Evolutionary conservation across 768 basidiomycete genomes (phyloP).

Genomic region (Lactifluus pinguis): DNA sequence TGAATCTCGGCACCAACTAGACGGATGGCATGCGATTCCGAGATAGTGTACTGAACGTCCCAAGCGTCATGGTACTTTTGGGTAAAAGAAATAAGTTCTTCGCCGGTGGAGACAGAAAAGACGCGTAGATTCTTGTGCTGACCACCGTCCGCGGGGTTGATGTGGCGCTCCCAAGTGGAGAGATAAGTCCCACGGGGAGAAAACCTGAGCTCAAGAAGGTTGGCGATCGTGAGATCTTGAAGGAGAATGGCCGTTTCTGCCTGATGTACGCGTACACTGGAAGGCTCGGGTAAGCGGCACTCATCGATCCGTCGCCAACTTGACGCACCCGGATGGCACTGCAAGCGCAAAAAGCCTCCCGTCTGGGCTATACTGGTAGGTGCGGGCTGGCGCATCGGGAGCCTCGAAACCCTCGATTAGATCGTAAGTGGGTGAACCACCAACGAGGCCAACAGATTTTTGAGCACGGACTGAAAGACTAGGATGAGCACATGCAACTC

Average conservation of each 20-base stretch:
- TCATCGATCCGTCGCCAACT: not conserved
- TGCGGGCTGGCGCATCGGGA: conserved; percentile 66
- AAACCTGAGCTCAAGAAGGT: conserved; percentile 78
- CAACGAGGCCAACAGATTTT: conserved; percentile 83
- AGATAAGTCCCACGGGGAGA: conserved; percentile 91
- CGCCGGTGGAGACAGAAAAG: conserved; percentile 78
- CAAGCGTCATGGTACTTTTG: conserved; percentile 90
- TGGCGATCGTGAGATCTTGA: conserved; percentile 64
- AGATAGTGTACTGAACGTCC: conserved; percentile 86
- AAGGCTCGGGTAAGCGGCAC: conserved; percentile 9
- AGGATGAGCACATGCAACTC: conserved; percentile 21
- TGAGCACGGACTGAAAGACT: conserved; percentile 72
- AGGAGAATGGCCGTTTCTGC: conserved; percentile 66
- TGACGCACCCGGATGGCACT: conserved; percentile 59
- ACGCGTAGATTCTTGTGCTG: conserved; percentile 93
- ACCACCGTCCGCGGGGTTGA: conserved; percentile 81
- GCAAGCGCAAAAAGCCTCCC: conserved; percentile 84
- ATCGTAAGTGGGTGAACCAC: conserved; percentile 69
- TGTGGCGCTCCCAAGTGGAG: conserved; percentile 92
- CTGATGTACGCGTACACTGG: conserved; percentile 71
- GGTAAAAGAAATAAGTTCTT: conserved; percentile 78
- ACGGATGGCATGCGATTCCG: conserved; percentile 78
- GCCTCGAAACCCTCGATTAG: conserved; percentile 51
- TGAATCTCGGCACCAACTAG: conserved; percentile 77
- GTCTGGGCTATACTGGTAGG: conserved; percentile 75